Evolutionary conservation across 2,329 filamentous ascomycete species (phyloP).

Genomic region (Verticillium tricorpus): DNA sequence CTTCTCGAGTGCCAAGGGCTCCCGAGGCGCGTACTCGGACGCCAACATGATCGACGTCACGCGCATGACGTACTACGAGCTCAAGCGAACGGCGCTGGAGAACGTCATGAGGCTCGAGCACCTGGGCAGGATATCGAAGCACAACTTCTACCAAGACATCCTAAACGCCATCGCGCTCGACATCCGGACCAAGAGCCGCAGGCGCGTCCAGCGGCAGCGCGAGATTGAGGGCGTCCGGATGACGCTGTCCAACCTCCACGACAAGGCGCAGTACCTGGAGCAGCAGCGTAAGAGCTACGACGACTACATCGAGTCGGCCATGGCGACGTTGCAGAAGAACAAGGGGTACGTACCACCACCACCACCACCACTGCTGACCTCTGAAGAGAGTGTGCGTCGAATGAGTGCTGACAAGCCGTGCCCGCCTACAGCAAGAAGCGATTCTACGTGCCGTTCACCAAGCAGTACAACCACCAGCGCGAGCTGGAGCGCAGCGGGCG

Average conservation of each 20-base stretch:
- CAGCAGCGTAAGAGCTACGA: slow-evolving; percentile 97
- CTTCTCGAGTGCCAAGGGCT: slow-evolving; percentile 61
- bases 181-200: slow-evolving; percentile 93
- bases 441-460: slow-evolving; percentile 93
- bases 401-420: not conserved
- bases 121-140: slow-evolving; percentile 77
- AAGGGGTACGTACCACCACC: slow-evolving; percentile 61
- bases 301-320: slow-evolving; percentile 98
- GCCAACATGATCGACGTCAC: slow-evolving; percentile 85
- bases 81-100: slow-evolving; percentile 89
- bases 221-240: slow-evolving; percentile 81
- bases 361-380: not conserved
- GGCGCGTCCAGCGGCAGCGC: slow-evolving; percentile 84
- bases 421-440: slow-evolving; percentile 64
- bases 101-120: slow-evolving; percentile 89
- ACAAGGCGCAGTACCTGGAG: slow-evolving; percentile 89
- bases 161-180: slow-evolving; percentile 95
- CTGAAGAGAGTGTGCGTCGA: not conserved
- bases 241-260: slow-evolving; percentile 70
- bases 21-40: slow-evolving; percentile 85
- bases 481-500: slow-evolving; percentile 90
- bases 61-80: slow-evolving; percentile 81
- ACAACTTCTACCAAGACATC: slow-evolving; percentile 96
- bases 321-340: slow-evolving; percentile 94
- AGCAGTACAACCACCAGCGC: slow-evolving; percentile 97